phyloP scores from a whole-genome alignment of 129 eudicot species.

The Lactuca sativa region DNA sequence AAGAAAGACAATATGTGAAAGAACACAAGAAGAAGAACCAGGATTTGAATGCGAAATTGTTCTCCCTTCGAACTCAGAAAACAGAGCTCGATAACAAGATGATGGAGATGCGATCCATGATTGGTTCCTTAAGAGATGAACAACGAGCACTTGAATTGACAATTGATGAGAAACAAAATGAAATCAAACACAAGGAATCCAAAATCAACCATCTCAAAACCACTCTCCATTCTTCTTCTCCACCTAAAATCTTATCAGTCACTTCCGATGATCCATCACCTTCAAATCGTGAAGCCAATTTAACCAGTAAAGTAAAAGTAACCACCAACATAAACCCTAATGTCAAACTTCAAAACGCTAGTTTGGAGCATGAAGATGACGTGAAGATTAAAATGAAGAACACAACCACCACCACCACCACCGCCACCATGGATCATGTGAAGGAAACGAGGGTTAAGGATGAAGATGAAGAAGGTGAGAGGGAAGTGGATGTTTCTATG shows the following conservation, averaged over 20 bases:
- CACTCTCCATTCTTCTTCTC: constrained; percentile 19
- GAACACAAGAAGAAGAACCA: constrained; percentile 55
- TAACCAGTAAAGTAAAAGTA: constrained; percentile 9
- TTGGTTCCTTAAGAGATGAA: constrained; percentile 70
- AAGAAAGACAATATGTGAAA: constrained; percentile 58
- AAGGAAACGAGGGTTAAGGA: neutral
- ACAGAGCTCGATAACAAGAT: constrained; percentile 48
- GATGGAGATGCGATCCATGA: constrained; percentile 62
- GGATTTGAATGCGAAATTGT: constrained; percentile 58
- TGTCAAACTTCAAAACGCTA: constrained; percentile 4
- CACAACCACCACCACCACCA: neutral
- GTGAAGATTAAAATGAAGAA: constrained; percentile 8
- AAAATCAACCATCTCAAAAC: constrained; percentile 42
- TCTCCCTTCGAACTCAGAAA: constrained; percentile 60
- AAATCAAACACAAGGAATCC: constrained; percentile 54
- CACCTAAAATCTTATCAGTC: constrained; percentile 35
- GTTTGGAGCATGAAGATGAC: constrained; percentile 6
- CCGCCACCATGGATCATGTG: neutral
- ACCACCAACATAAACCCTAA: constrained; percentile 8
- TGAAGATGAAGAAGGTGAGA: constrained; percentile 24
- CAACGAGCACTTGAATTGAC: constrained; percentile 47
- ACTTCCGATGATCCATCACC: constrained; percentile 41
- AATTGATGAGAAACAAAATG: constrained; percentile 54
- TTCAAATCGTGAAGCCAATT: constrained; percentile 23
- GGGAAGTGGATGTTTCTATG: constrained; percentile 6